Base-by-base conservation (phyloP, 2,329 filamentous ascomycete genomes). In the Seiridium cupressi region DNA sequence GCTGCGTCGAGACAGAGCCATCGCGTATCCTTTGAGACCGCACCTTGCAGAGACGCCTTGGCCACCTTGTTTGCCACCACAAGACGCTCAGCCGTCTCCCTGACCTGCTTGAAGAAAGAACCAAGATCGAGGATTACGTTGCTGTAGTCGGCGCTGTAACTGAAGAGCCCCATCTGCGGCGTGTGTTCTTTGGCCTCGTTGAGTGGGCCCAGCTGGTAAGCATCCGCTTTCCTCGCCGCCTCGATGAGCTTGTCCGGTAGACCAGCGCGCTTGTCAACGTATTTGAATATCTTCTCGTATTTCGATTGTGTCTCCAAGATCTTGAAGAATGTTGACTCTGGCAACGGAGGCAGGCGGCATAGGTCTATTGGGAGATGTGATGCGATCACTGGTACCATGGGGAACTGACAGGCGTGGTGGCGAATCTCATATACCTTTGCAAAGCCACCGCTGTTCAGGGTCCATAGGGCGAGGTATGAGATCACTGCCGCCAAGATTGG, bases 261-360 rank as follows among this genome's bases (percentile, higher is more conserved):
- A 34, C 10, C 44, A 3, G 51, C 9, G 7, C 51, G 51, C 26
- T 55, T 55, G 35, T 55, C 38, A 5, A 55, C 18, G 10, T 55
- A 55, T 31, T 44, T 55, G 11, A 31, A 55, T 42, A 55, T 55
- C 51, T 44, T 42, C 11, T 55, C 51, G 38, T 55, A 55, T 5
- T 44, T 10, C 1, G 26, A 3, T 26, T 55, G 51, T 5, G 51
- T 18, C 5, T 55, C 36, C n/a, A 55, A 18, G 2, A 55, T 38
- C 11, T 44, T 44, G 9, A 10, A 10, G 38, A 55, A 55, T n/a
- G 36, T 42, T 3, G 26, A n/a, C 3, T 55, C 51, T 3, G 36
- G 9, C 2, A 31, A 11, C 1, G 36, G 51, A 31, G 36, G 31
- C 38, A n/a, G 3, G n/a, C 11, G 11, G 18, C 51, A 55, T 13